Evolutionary conservation across 345 rosid genomes (phyloP).

Genomic region (Cardamine resedifolia): DNA sequence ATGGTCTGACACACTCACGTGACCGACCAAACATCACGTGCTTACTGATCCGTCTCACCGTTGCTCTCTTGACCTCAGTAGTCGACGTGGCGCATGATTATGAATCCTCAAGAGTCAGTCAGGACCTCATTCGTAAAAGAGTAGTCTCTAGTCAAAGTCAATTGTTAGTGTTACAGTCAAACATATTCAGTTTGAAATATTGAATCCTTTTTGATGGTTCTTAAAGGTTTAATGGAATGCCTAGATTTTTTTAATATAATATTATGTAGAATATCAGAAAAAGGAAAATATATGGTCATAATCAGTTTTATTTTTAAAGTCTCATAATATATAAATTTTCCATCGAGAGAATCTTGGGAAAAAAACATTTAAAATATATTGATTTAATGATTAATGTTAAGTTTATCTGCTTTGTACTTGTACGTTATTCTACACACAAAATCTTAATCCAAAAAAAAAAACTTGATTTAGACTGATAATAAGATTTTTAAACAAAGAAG

Average conservation of each 20-base stretch:
- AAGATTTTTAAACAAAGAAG: not conserved
- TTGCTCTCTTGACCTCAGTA: not conserved
- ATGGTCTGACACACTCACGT: conserved; percentile 32
- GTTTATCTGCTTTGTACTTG: too few relatives aligned
- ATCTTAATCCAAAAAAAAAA: too few relatives aligned
- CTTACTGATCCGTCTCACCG: conserved; percentile 29
- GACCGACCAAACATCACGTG: conserved; percentile 39
- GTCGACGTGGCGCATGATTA: conserved; percentile 17
- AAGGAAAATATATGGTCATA: too few relatives aligned
- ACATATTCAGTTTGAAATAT: not conserved
- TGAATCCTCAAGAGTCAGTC: conserved; percentile 1
- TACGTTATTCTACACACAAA: too few relatives aligned
- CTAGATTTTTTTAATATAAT: not conserved
- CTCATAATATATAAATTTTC: not conserved
- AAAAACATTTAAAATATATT: too few relatives aligned
- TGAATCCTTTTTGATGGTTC: not conserved
- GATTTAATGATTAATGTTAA: not conserved
- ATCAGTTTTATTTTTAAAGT: not conserved
- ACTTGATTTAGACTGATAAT: too few relatives aligned
- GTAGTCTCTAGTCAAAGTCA: conserved; percentile 10
- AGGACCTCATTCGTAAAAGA: conserved; percentile 7
- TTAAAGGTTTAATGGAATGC: not conserved
- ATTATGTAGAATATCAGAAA: too few relatives aligned
- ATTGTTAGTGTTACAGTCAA: not conserved
- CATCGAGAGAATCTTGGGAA: not conserved